Conservation (phyloP, 2,329 filamentous ascomycete species). For the Daldinia eschscholtzii region DNA sequence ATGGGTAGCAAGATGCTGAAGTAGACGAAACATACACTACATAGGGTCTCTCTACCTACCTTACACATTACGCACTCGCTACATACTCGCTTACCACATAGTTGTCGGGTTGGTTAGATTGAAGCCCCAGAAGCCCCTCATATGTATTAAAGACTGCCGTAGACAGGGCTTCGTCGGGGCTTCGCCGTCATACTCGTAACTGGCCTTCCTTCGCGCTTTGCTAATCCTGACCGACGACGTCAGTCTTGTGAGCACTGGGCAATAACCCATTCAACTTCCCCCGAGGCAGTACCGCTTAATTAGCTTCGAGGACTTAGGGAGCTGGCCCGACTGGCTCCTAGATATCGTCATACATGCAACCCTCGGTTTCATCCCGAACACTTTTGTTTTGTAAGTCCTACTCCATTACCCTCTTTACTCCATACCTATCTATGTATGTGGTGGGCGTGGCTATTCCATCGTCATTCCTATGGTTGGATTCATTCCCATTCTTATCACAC, state of each 20-base stretch:
- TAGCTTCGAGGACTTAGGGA: slow-evolving; percentile 39
- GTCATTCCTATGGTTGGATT: slow-evolving; percentile 37
- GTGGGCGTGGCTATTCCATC: slow-evolving; percentile 34
- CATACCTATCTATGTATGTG: slow-evolving; percentile 14
- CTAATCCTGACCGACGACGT: slow-evolving; percentile 42
- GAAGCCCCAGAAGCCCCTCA: slow-evolving; percentile 36
- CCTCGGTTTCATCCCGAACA: slow-evolving; percentile 46
- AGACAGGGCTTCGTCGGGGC: slow-evolving; percentile 26
- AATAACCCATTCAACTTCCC: slow-evolving; percentile 35
- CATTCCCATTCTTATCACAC: slow-evolving; percentile 35
- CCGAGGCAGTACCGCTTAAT: slow-evolving; percentile 43
- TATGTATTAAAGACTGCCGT: slow-evolving; percentile 25
- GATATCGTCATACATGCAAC: slow-evolving; percentile 49
- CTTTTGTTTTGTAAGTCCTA: slow-evolving; percentile 38
- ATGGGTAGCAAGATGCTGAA: slow-evolving; percentile 13
- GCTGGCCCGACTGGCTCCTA: slow-evolving; percentile 45
- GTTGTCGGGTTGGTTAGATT: slow-evolving; percentile 35
- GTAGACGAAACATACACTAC: slow-evolving; percentile 12
- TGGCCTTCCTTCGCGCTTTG: slow-evolving; percentile 34
- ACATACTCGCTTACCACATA: slow-evolving; percentile 31
- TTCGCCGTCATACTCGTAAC: slow-evolving; percentile 40
- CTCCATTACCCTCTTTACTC: slow-evolving; percentile 15
- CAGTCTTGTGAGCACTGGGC: slow-evolving; percentile 38
- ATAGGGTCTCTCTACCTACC: slow-evolving; percentile 22
- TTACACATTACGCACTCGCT: slow-evolving; percentile 1